These are phyloP conservation scores for Tylopilus sp. DNA, from an alignment of 768 basidiomycete genomes.

Conservation along the genomic window DNA sequence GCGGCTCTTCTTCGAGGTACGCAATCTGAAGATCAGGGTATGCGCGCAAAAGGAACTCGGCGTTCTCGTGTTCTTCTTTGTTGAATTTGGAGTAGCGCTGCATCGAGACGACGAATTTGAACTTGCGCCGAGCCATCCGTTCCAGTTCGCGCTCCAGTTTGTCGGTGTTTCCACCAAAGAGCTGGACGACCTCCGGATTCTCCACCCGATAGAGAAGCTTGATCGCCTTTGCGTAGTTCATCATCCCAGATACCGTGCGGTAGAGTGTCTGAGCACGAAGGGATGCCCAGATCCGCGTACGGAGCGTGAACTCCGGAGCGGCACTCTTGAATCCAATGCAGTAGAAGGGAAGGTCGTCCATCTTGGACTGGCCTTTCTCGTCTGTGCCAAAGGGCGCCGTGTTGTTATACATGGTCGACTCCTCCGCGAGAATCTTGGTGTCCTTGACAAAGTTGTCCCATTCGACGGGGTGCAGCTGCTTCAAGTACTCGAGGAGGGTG, in stretches of 20 bases:
- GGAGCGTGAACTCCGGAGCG: constrained; percentile 95
- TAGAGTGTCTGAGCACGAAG: constrained; percentile 98
- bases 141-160: constrained; percentile 94
- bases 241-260: constrained; percentile 98
- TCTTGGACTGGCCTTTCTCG: constrained; percentile 82
- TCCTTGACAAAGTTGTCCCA: constrained; percentile 99
- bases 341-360: constrained; percentile 95
- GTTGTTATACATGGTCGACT: constrained; percentile 83
- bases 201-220: constrained; percentile 99
- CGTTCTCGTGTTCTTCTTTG: constrained; percentile 99
- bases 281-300: constrained; percentile 99
- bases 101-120: constrained; percentile 99
- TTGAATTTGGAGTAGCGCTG: constrained; percentile 99
- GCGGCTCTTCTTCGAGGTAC: constrained; percentile 94
- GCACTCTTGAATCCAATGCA: constrained; percentile 99
- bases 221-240: constrained; percentile 99
- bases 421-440: constrained; percentile 97
- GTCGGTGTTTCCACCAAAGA: constrained; percentile 97
- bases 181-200: constrained; percentile 98
- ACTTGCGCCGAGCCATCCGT: constrained; percentile 96
- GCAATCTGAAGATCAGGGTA: constrained; percentile 99
- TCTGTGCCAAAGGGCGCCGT: constrained; percentile 66
- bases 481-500: constrained; percentile 95
- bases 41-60: constrained; percentile 94
- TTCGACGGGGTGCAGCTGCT: constrained; percentile 95